Evolutionary conservation across 495 filamentous ascomycete species (phyloP).

Genomic region (Cryomyces minteri): DNA sequence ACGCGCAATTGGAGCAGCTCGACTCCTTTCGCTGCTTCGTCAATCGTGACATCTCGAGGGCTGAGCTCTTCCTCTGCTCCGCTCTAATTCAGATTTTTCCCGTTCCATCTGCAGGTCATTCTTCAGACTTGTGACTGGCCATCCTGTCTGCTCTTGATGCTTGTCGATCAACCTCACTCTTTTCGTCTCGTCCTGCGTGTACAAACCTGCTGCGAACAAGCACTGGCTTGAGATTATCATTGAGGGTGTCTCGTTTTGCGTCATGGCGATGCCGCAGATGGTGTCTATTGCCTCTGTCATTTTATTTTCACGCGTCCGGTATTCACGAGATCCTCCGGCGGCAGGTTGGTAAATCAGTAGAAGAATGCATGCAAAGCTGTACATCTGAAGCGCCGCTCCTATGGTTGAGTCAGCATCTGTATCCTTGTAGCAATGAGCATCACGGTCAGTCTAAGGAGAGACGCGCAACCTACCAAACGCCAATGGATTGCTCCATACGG

Average conservation of each 20-base stretch:
- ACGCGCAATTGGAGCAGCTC: too few species aligned
- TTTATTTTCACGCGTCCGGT: slow-evolving; percentile 4
- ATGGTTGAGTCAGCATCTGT: background rate
- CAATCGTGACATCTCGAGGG: too few species aligned
- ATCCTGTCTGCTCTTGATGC: slow-evolving; percentile 8
- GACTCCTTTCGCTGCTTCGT: too few species aligned
- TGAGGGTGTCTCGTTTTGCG: slow-evolving; percentile 8
- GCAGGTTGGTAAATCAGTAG: slow-evolving; percentile 12
- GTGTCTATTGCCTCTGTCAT: slow-evolving; percentile 10
- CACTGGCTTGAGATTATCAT: slow-evolving; percentile 2
- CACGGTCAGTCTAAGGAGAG: background rate
- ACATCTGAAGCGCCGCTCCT: slow-evolving; percentile 8
- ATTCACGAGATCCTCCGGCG: slow-evolving; percentile 11
- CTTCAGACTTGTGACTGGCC: slow-evolving; percentile 10
- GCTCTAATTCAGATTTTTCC: slow-evolving; percentile 4
- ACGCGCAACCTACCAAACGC: slow-evolving; percentile 2
- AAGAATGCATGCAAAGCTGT: slow-evolving; percentile 11
- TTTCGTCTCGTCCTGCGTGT: slow-evolving; percentile 8
- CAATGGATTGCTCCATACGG: slow-evolving; percentile 14
- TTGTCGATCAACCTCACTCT: slow-evolving; percentile 8
- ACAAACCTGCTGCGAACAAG: slow-evolving; percentile 13
- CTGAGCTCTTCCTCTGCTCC: too few species aligned
- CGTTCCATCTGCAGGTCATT: slow-evolving; percentile 12
- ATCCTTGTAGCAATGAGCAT: background rate
- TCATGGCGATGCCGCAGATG: slow-evolving; percentile 14